Base-by-base conservation (phyloP, 2,329 filamentous ascomycete species). In the Diaporthe australafricana region DNA sequence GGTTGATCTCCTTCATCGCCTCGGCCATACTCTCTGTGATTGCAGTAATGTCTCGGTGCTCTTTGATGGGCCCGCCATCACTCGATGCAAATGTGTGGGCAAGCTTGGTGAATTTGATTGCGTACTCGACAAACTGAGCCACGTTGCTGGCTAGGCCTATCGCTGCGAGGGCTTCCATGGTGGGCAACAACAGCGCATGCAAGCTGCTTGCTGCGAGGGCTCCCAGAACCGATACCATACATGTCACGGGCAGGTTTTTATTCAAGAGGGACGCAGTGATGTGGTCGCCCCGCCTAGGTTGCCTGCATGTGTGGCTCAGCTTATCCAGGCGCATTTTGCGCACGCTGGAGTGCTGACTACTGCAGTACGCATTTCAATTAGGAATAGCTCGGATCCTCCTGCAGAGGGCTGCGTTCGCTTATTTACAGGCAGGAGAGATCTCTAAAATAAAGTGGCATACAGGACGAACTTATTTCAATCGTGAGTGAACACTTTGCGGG, bases 131-230 rank as follows among this genome's bases (percentile, higher is more conserved):
- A 32, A 66, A 70, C 20, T 67, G 57, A 22, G 40, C 35, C 48
- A 70, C 40, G 17, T 63, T 70, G 35, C 68, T 55, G 14, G 68
- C 68, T 5, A 70, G 50, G 45, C 57, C 20, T 35, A 70, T 62
- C 5, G 48, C 57, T 50, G 57, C 38, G 22, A 70, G 16, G 5
- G 57, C 47, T 53, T 70, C 57, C 68, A 70, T 70, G 9, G 5
- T 56, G 35, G 16, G n/a, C 5, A n/a, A 55, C 5, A n/a, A 55
- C 11, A 25, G 2, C 20, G 25, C n/a, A 22, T 56, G 2, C 9
- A 38, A 12, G 7, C 27, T n/a, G 5, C 3, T n/a, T 38, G 16
- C 16, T 30, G 32, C 12, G 32, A 6, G 22, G 30, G 32, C 53
- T 25, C 5, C 27, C 4, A n/a, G 1, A 16, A 53, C n/a, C 17